Conservation (phyloP, 257 asterid species). For the Solanum infundibuliforme region DNA sequence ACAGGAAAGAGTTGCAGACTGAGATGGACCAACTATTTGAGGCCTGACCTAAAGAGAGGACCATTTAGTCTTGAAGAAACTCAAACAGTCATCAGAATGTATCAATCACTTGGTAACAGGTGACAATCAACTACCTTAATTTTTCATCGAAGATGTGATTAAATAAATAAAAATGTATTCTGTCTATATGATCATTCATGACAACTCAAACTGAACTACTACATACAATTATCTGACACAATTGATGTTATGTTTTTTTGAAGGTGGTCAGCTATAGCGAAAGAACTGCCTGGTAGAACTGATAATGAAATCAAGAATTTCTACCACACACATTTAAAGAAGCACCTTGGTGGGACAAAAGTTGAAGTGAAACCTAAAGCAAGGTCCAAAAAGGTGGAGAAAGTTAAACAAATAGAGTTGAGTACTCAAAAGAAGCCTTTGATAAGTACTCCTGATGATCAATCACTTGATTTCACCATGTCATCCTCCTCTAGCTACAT, state of each 20-base stretch:
- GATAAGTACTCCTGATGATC: not conserved
- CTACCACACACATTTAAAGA: conserved; percentile 1
- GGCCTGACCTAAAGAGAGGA: not conserved
- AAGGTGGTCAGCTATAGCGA: conserved; percentile 8
- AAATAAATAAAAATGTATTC: not conserved
- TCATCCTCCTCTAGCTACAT: not conserved
- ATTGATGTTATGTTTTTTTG: not conserved
- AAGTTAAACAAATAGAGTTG: not conserved
- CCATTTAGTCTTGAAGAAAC: not conserved
- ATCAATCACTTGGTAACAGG: not conserved
- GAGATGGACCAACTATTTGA: conserved; percentile 1
- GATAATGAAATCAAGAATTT: conserved; percentile 9
- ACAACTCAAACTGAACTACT: not conserved
- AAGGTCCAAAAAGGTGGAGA: not conserved
- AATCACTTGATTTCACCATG: not conserved
- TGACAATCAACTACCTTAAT: not conserved
- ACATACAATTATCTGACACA: not conserved
- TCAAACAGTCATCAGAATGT: not conserved
- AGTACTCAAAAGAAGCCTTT: not conserved
- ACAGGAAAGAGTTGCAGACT: not conserved
- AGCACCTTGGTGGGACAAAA: not conserved
- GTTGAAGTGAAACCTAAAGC: not conserved
- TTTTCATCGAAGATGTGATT: not conserved
- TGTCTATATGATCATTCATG: not conserved
- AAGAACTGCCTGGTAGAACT: not conserved